Percentiles rank a stretch among this genome's conserved stretches.
These are phyloP conservation scores for Aspergillus versicolor DNA, from an alignment of 2,329 filamentous ascomycete genomes.

Conservation along the genomic window DNA sequence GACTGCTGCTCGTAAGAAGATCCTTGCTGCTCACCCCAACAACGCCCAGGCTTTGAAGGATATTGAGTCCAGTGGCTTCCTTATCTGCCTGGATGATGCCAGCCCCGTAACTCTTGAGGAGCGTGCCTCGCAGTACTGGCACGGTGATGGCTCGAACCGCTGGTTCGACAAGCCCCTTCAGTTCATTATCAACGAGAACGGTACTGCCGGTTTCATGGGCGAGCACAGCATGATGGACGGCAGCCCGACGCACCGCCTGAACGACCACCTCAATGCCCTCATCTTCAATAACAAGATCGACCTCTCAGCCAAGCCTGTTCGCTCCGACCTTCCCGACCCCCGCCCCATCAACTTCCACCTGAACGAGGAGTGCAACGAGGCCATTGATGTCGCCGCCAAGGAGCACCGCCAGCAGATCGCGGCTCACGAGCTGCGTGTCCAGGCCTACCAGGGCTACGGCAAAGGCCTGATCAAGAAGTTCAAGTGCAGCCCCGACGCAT, in stretches of 20 bases:
- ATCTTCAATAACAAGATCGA: constrained; percentile 96
- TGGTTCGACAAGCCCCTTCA: constrained; percentile 99
- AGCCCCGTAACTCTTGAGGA: constrained; percentile 91
- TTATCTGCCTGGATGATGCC: constrained; percentile 91
- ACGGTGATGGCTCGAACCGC: constrained; percentile 90
- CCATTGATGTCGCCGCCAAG: constrained; percentile 73
- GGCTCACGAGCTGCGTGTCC: constrained; percentile 86
- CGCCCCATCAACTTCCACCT: constrained; percentile 74
- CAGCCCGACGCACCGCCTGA: constrained; percentile 91
- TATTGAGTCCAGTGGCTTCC: constrained; percentile 85
- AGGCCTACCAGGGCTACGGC: constrained; percentile 95
- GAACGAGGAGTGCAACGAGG: constrained; percentile 68
- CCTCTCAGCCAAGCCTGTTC: constrained; percentile 73
- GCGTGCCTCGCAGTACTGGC: constrained; percentile 95
- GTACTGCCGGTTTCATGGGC: constrained; percentile 94
- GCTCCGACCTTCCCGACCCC: constrained; percentile 82
- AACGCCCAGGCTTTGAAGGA: constrained; percentile 76
- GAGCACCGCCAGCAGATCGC: constrained; percentile 82
- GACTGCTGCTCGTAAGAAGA: constrained; percentile 75
- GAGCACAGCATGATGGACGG: constrained; percentile 99
- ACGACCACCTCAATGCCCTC: constrained; percentile 87
- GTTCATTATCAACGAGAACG: constrained; percentile 98
- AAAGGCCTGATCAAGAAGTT: constrained; percentile 99
- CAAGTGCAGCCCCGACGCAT: constrained; percentile 95
- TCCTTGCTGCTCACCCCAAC: constrained; percentile 72